phyloP scores from a whole-genome alignment of 2,329 filamentous ascomycete genomes.

The Paracamarosporium sp. region DNA sequence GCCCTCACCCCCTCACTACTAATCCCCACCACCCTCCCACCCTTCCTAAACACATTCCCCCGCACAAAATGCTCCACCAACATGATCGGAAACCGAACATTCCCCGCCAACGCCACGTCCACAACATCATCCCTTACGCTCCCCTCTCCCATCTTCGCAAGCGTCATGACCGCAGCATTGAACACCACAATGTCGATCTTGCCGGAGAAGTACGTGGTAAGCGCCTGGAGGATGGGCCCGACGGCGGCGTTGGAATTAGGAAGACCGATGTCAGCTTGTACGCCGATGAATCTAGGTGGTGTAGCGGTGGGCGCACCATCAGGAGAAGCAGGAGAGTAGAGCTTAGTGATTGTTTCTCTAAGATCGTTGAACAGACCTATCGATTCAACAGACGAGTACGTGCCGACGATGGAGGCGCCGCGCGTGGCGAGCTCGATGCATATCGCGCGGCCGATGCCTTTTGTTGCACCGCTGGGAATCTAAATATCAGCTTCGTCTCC shows the following conservation, averaged over 20 bases:
- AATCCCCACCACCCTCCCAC: conserved; percentile 20
- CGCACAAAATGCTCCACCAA: conserved; percentile 20
- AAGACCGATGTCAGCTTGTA: conserved; percentile 16
- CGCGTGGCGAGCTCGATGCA: conserved; percentile 30
- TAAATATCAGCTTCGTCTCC: background rate
- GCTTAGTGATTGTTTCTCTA: conserved; percentile 9
- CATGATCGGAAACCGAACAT: conserved; percentile 20
- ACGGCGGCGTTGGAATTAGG: conserved; percentile 3
- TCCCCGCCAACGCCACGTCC: conserved; percentile 17
- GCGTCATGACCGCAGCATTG: conserved; percentile 26
- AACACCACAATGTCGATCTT: conserved; percentile 24
- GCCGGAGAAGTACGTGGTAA: conserved; percentile 14
- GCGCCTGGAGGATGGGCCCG: conserved; percentile 10
- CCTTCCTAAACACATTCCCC: conserved; percentile 4
- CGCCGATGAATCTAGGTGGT: conserved; percentile 11
- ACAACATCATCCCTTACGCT: conserved; percentile 15
- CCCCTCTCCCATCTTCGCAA: conserved; percentile 23
- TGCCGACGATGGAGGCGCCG: conserved; percentile 31
- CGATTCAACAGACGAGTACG: conserved; percentile 24
- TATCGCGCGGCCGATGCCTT: conserved; percentile 36
- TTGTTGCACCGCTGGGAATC: conserved; percentile 26
- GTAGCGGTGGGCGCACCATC: background rate
- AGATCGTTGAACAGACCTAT: conserved; percentile 23
- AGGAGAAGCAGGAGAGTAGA: conserved; percentile 15
- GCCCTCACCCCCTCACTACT: conserved; percentile 24